Evolutionary conservation across 2,329 filamentous ascomycete species (phyloP).

Genomic region (Fusarium torreyae): DNA sequence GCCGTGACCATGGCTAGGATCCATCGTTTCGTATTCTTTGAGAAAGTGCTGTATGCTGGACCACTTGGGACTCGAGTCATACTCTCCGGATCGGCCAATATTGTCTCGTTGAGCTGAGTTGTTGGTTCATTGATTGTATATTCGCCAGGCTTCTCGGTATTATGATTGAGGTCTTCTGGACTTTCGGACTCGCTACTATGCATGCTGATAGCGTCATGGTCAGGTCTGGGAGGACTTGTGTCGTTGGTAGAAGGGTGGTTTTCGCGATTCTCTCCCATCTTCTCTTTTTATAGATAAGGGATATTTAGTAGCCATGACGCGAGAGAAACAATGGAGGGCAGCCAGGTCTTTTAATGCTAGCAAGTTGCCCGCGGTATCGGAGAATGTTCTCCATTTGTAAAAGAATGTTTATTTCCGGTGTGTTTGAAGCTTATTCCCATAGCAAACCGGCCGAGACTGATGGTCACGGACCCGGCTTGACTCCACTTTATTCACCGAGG

Average conservation of each 20-base stretch:
- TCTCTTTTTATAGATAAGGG: constrained; percentile 4
- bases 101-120: constrained; percentile 14
- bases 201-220: constrained; percentile 26
- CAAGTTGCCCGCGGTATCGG: constrained; percentile 44
- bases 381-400: constrained; percentile 26
- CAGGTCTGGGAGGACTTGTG: constrained; percentile 4
- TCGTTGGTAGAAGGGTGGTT: constrained; percentile 11
- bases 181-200: constrained; percentile 17
- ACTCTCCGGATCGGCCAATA: constrained; percentile 40
- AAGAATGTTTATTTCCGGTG: constrained; percentile 39
- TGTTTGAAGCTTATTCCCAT: constrained; percentile 41
- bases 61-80: constrained; percentile 42
- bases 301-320: constrained; percentile 13
- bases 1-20: constrained; percentile 68
- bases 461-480: constrained; percentile 19
- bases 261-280: constrained; percentile 33
- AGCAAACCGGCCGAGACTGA: constrained; percentile 9
- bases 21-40: constrained; percentile 62
- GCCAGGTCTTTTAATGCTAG: constrained; percentile 34
- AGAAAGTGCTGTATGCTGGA: constrained; percentile 52
- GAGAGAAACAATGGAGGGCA: constrained; percentile 15
- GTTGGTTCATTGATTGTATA: constrained; percentile 1
- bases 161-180: constrained; percentile 5
- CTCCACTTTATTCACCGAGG: constrained; percentile 32
- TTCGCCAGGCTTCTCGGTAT: constrained; percentile 26